A percentile compares a stretch with the other conserved stretches of the same genome.
These are phyloP conservation scores for Aspergillus fructus DNA, from an alignment of 2,329 filamentous ascomycete species.

Conservation along the genomic window DNA sequence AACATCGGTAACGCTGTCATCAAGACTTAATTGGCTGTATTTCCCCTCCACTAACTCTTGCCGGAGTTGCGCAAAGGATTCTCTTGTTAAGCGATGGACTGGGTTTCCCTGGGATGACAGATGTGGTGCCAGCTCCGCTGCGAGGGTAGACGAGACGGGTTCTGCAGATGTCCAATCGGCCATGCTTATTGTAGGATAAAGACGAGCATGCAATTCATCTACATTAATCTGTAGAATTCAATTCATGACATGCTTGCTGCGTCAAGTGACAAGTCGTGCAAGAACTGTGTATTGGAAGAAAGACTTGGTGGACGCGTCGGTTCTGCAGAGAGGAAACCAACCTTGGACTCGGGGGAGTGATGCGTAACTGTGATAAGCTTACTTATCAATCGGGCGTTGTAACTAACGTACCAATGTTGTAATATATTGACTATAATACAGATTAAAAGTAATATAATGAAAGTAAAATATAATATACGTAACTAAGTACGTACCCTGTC, in stretches of 20 bases:
- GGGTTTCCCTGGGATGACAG: slow-evolving; percentile 65
- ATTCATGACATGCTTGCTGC: slow-evolving; percentile 7
- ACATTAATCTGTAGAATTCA: slow-evolving; percentile 26
- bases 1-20: slow-evolving; percentile 72
- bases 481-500: too few relatives aligned
- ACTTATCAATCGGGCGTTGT: too few relatives aligned
- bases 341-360: too few relatives aligned
- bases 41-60: slow-evolving; percentile 58
- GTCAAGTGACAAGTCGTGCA: background rate
- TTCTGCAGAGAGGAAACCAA: background rate
- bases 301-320: background rate
- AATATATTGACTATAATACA: too few relatives aligned
- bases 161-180: slow-evolving; percentile 25
- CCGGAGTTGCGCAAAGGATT: slow-evolving; percentile 73
- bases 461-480: too few relatives aligned
- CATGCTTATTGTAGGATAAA: slow-evolving; percentile 18
- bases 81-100: slow-evolving; percentile 64
- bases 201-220: slow-evolving; percentile 20
- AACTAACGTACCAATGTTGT: too few relatives aligned
- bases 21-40: slow-evolving; percentile 47
- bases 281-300: background rate
- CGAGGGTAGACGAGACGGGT: slow-evolving; percentile 71
- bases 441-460: too few relatives aligned
- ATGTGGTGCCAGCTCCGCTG: slow-evolving; percentile 82
- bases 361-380: too few relatives aligned